Base-by-base conservation (phyloP, 139 green algal species). In the Chlamydomonas applanata region DNA sequence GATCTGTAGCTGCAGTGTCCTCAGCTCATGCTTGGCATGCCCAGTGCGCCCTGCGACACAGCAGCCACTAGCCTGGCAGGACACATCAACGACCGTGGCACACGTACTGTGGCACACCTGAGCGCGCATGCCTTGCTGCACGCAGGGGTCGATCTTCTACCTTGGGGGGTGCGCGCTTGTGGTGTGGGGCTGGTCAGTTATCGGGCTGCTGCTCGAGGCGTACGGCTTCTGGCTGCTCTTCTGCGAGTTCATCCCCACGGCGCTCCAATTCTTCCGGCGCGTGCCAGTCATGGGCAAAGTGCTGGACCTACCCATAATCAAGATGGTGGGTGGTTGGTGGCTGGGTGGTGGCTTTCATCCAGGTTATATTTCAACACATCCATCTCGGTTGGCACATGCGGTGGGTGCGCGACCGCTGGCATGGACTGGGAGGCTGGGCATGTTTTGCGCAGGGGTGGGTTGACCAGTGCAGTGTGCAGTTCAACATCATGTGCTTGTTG, bases 191-290 rank as follows among this genome's bases (percentile, higher is more conserved):
- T 98, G 92, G 93, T 91, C 92, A 4, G 78, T 97, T 1, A 46
- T 97, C 20, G 94, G 93, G 22, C 88, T 98, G 63, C 20, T 82
- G 3, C 25, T 99, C 49, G 92, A 99, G 81, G 82, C 77, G 0
- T 99, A 97, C 54, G 95, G 95, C 30, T 98, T 98, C 78, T 94
- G 93, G 83, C 74, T 93, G 54, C 84, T 99, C 7, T 99, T 99
- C 75, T 91, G 84, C 74, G 94, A 92, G 68, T 99, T 99, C 78
- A 91, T 98, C 54, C 95, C 95, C 13, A 96, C 91, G 9, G 92
- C 93, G 16, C 77, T 99, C 24, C 86, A 91, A 49, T 98, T 97
- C 82, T 78, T 97, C 34, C 82, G 91, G 64, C 59, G 85, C 34
- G 74, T 96, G 64, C 93, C 92, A 0, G 72, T 95, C 49, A 56